Conservation (phyloP, 768 basidiomycete species). For the Boletales sp. region DNA sequence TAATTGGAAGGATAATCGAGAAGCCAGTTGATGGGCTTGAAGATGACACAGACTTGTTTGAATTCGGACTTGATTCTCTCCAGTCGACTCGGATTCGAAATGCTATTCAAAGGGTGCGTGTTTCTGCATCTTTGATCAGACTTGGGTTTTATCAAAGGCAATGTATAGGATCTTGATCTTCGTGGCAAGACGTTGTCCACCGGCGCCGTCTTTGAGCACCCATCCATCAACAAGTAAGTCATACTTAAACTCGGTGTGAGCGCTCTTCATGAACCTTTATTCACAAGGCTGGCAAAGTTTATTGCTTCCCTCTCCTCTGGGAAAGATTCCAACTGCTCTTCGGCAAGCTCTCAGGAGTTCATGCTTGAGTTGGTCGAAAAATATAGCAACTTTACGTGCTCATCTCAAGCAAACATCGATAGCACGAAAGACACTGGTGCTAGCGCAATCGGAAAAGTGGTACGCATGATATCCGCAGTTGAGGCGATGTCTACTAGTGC, state of each 20-base stretch:
- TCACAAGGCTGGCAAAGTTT: conserved; percentile 37
- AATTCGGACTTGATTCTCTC: conserved; percentile 52
- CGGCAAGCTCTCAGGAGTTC: conserved; percentile 29
- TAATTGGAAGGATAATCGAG: conserved; percentile 22
- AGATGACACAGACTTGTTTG: conserved; percentile 39
- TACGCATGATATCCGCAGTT: background rate
- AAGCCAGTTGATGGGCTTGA: conserved; percentile 10
- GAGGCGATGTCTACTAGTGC: background rate
- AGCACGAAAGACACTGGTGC: conserved; percentile 11
- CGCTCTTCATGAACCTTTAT: background rate
- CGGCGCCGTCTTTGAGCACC: conserved; percentile 49
- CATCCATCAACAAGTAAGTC: conserved; percentile 38
- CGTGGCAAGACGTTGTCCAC: conserved; percentile 18
- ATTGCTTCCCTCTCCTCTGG: conserved; percentile 36
- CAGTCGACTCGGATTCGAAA: conserved; percentile 53
- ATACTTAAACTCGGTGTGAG: background rate
- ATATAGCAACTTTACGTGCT: conserved; percentile 22
- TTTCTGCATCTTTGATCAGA: too few relatives aligned
- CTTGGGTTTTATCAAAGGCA: too few relatives aligned
- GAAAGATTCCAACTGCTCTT: conserved; percentile 12
- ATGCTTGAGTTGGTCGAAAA: conserved; percentile 49
- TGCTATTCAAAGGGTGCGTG: conserved; percentile 33
- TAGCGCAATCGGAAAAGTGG: conserved; percentile 11
- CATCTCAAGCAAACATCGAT: background rate
- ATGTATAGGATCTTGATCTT: background rate